Evolutionary conservation across 345 rosid genomes (phyloP).

Genomic region (Gossypium stocksii): DNA sequence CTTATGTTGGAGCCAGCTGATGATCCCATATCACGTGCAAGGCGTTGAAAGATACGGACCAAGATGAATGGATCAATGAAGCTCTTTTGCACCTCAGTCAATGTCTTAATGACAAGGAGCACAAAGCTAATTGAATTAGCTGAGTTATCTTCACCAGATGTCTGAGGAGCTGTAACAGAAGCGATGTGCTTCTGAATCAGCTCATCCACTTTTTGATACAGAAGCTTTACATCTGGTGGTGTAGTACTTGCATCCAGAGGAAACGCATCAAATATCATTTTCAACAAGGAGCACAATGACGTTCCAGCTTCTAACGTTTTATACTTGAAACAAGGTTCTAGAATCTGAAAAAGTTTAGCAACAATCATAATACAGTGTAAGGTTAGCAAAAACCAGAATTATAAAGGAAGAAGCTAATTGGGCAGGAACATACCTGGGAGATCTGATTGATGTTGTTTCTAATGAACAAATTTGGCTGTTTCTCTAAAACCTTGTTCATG

Average conservation of each 20-base stretch:
- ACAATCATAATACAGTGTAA: slow-evolving; percentile 7
- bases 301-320: slow-evolving; percentile 94
- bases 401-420: slow-evolving; percentile 7
- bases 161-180: slow-evolving; percentile 61
- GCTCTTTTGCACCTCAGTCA: slow-evolving; percentile 84
- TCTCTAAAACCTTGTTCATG: slow-evolving; percentile 97
- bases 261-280: slow-evolving; percentile 88
- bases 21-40: slow-evolving; percentile 91
- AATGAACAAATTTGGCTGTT: slow-evolving; percentile 91
- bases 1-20: slow-evolving; percentile 70
- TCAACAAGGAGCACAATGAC: slow-evolving; percentile 87
- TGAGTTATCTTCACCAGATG: slow-evolving; percentile 73
- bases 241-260: slow-evolving; percentile 70
- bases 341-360: slow-evolving; percentile 52
- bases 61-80: slow-evolving; percentile 63
- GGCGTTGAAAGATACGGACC: slow-evolving; percentile 83
- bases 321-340: slow-evolving; percentile 94
- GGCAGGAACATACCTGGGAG: slow-evolving; percentile 56
- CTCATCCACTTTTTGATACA: slow-evolving; percentile 87
- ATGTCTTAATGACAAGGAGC: slow-evolving; percentile 84
- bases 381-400: not conserved
- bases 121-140: slow-evolving; percentile 77
- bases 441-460: slow-evolving; percentile 90
- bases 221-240: slow-evolving; percentile 64
- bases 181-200: slow-evolving; percentile 79